A percentile compares a stretch with the other conserved stretches of the same genome.
These are phyloP conservation scores for Lenwebbia sp. DNA, from an alignment of 345 rosid genomes.

Conservation along the genomic window DNA sequence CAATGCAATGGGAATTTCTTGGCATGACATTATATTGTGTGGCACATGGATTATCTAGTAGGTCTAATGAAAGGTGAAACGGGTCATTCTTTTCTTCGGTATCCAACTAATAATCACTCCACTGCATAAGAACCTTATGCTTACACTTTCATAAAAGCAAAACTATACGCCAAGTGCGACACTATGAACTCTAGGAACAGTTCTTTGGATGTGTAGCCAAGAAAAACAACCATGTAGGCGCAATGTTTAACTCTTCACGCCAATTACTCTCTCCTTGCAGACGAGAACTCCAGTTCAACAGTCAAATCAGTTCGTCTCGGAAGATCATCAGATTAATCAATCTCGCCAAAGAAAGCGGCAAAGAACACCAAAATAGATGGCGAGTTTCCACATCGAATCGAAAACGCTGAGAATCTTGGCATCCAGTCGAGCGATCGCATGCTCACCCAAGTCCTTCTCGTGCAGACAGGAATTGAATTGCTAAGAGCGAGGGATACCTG, in stretches of 20 bases:
- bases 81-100: background rate
- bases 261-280: background rate
- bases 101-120: background rate
- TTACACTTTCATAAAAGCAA: background rate
- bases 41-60: background rate
- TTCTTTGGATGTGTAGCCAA: background rate
- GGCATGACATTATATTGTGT: background rate
- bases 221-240: background rate
- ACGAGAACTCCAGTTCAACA: background rate
- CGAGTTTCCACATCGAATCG: background rate
- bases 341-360: background rate
- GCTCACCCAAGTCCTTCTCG: background rate
- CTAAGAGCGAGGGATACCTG: slow-evolving; percentile 19
- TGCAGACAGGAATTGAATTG: background rate
- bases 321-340: background rate
- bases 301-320: background rate
- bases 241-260: background rate
- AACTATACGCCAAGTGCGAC: background rate
- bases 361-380: background rate
- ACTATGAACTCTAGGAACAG: background rate
- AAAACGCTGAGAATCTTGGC: background rate
- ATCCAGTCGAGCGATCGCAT: background rate
- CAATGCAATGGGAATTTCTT: background rate
- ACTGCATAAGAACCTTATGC: background rate
- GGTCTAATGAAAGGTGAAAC: background rate